These are phyloP conservation scores for Syzygium aqueum DNA, from an alignment of 345 rosid genomes.

Conservation along the genomic window DNA sequence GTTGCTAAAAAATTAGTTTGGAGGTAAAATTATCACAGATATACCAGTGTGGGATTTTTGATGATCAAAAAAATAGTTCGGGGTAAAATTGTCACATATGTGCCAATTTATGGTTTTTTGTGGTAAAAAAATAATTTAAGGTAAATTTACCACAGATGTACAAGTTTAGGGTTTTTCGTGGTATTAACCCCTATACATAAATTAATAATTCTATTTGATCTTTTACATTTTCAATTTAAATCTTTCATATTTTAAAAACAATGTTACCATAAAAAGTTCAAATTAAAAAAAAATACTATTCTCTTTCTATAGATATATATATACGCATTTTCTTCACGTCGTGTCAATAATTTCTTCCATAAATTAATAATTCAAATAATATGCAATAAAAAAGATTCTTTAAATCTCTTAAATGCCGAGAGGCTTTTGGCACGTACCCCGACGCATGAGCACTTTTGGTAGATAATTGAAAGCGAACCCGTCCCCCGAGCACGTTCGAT, in stretches of 20 bases:
- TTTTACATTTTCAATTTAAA: background rate
- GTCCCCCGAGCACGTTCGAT: background rate
- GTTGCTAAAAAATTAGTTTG: too few relatives aligned
- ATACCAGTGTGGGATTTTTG: too few relatives aligned
- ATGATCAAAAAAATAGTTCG: too few relatives aligned
- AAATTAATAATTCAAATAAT: background rate
- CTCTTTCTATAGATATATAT: background rate
- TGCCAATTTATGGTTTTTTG: too few relatives aligned
- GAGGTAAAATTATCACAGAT: too few relatives aligned
- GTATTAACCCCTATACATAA: too few relatives aligned
- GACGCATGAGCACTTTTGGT: background rate
- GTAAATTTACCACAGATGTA: too few relatives aligned
- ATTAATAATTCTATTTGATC: background rate
- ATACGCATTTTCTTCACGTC: background rate
- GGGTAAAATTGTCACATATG: too few relatives aligned
- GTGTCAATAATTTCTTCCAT: background rate
- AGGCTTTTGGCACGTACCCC: background rate
- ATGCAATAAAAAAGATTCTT: rapidly evolving
- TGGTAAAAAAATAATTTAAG: too few relatives aligned
- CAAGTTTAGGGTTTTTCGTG: too few relatives aligned
- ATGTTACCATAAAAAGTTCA: background rate
- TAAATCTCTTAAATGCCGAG: background rate
- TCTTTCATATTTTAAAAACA: background rate
- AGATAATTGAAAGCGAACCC: background rate
- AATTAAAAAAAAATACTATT: background rate